These are phyloP conservation scores for Nemania sp. DNA, from an alignment of 2,329 filamentous ascomycete genomes.

Conservation along the genomic window DNA sequence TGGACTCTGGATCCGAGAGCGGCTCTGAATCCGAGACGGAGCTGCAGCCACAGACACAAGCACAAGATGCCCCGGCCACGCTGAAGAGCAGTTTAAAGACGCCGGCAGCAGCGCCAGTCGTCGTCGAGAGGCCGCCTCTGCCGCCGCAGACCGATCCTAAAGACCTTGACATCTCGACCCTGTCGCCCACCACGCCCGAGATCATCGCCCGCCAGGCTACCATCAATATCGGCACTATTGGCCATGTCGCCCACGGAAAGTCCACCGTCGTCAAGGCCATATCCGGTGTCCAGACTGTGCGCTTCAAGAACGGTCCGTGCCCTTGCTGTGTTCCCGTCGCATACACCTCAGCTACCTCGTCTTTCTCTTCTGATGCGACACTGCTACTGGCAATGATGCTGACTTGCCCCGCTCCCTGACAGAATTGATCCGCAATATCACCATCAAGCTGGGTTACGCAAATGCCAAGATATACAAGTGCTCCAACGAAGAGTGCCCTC, in stretches of 20 bases:
- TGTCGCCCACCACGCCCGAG: constrained; percentile 88
- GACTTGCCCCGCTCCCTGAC: neutral
- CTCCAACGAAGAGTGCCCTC: constrained; percentile 85
- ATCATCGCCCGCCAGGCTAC: constrained; percentile 98
- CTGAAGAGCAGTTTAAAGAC: constrained; percentile 5
- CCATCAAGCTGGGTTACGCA: constrained; percentile 57
- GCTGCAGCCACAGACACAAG: constrained; percentile 4
- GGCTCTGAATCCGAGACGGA: constrained; percentile 27
- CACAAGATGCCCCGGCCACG: neutral
- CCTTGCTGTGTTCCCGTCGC: neutral
- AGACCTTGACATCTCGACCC: constrained; percentile 77
- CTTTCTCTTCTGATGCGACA: too few relatives aligned
- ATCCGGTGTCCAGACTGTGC: constrained; percentile 96
- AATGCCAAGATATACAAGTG: constrained; percentile 59
- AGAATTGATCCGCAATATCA: constrained; percentile 97
- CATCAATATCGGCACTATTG: constrained; percentile 98
- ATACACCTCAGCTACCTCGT: too few relatives aligned
- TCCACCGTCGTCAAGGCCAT: constrained; percentile 99
- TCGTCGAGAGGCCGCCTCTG: constrained; percentile 26
- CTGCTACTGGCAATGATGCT: neutral
- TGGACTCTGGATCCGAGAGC: constrained; percentile 26
- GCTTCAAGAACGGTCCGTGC: constrained; percentile 80
- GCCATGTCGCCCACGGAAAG: constrained; percentile 98
- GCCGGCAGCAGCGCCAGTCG: constrained; percentile 5
- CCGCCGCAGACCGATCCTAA: constrained; percentile 93